These are phyloP conservation scores for Paulownia fortunei DNA, from an alignment of 257 asterid genomes.

Conservation along the genomic window DNA sequence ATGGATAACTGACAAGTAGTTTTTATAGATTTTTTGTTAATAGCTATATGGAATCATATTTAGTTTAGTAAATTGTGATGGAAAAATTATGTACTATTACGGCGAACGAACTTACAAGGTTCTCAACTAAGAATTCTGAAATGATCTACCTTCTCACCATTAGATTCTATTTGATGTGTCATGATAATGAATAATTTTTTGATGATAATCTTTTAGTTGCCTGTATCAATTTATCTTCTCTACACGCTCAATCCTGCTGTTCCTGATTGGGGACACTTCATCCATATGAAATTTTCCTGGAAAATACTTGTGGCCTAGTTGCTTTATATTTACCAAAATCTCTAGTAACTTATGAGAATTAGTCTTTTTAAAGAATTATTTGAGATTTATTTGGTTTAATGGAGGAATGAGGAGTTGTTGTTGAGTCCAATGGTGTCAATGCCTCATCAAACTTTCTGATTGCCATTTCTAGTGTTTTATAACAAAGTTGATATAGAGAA, in stretches of 20 bases:
- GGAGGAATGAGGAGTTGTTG: not conserved
- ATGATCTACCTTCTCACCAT: not conserved
- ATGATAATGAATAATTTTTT: not conserved
- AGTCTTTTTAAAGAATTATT: not conserved
- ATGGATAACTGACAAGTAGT: not conserved
- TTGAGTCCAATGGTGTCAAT: not conserved
- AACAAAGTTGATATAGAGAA: not conserved
- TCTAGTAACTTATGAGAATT: not conserved
- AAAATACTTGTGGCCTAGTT: not conserved
- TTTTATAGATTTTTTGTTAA: not conserved
- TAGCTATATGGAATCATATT: not conserved
- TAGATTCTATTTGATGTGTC: not conserved
- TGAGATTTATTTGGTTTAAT: not conserved
- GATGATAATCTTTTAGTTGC: not conserved
- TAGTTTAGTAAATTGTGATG: not conserved
- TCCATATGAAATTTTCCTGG: not conserved
- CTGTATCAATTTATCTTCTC: not conserved
- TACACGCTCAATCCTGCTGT: not conserved
- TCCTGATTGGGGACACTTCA: not conserved
- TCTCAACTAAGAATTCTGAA: not conserved
- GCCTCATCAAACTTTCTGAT: not conserved
- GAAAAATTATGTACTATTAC: not conserved
- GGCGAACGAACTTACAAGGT: slow-evolving; percentile 12
- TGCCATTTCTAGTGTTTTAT: not conserved
- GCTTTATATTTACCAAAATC: not conserved